Evolutionary conservation across 2,329 filamentous ascomycete species (phyloP), one percentile per base, ranked within the genome.

Genomic region (Colletotrichum sojae): DNA sequence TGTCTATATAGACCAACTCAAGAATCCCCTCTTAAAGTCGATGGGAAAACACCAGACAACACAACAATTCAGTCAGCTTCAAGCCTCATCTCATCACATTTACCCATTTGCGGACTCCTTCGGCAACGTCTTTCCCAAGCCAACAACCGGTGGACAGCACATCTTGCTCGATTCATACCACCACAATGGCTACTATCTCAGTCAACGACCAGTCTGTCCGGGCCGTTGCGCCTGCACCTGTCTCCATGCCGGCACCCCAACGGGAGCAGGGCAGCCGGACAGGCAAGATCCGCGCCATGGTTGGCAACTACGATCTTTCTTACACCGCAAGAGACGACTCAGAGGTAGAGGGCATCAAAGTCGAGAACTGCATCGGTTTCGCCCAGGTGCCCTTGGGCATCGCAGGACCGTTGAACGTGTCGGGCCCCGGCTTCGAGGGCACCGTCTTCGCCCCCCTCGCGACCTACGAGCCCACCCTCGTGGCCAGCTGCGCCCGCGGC

Each of bases 401-500:
- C 20, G 57, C 57, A 6, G 57, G 57, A 6, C 57, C 57, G n/a
- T 27, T 60, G 27, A 18, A 40, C 27, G 18, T 60, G 2, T 22
- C 27, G 6, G 31, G 57, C 57, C n/a, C 25, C 45, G 25, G 18
- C 15, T n/a, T 49, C 27, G 15, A 39, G 13, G 18, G 27, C 27
- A 36, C 27, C 27, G 12, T 60, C 16, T 39, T 51, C n/a, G 57
- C 45, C 12, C 57, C 57, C 9, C 43, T 60, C 16, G 57, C 57
- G 9, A 60, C 57, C 4, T 60, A 60, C 46, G 57, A 60, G n/a
- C 57, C 57, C n/a, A 60, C 57, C 18, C 57, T 60, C n/a, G 48
- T 60, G 12, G 57, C 45, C 15, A 60, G 57, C 25, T 60, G 57
- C 57, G 40, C 57, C 25, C 57, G 57, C 27, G 57, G 57, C 46